Conservation (phyloP, 2,329 filamentous ascomycete species). For the Gyromitra esculenta region DNA sequence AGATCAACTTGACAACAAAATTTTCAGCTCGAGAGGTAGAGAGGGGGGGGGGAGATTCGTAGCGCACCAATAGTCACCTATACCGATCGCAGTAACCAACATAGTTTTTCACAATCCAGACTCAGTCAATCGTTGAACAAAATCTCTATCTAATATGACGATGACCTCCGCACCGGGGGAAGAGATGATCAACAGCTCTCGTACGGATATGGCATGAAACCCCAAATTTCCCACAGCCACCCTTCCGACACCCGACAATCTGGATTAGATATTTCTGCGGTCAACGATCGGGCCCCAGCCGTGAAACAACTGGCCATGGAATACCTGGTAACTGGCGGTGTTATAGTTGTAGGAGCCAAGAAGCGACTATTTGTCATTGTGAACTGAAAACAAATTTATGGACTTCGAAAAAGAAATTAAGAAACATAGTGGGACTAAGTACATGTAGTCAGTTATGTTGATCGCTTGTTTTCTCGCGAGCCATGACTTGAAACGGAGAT, state of each 20-base stretch:
- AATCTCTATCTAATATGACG: constrained; percentile 7
- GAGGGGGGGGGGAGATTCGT: background rate
- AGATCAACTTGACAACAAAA: background rate
- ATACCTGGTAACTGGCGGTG: constrained; percentile 13
- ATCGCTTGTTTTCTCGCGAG: constrained; percentile 14
- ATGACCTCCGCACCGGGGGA: background rate
- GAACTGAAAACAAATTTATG: background rate
- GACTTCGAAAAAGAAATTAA: constrained; percentile 28
- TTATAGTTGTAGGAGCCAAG: background rate
- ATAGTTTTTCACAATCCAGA: background rate
- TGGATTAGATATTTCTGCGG: background rate
- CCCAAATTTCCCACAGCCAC: background rate
- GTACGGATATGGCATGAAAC: constrained; percentile 7
- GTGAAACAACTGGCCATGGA: constrained; percentile 15
- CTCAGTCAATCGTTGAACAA: background rate
- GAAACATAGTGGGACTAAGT: constrained; percentile 18
- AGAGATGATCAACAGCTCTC: constrained; percentile 22
- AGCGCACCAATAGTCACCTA: background rate
- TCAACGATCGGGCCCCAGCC: background rate
- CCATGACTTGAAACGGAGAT: constrained; percentile 35
- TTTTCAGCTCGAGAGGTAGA: constrained; percentile 17
- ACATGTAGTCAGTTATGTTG: background rate
- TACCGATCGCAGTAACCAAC: constrained; percentile 20
- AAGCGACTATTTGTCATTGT: constrained; percentile 28
- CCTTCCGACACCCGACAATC: constrained; percentile 23